Evolutionary conservation across 768 basidiomycete species (phyloP), one percentile per base, ranked within the genome.

Genomic region (Boletus edulis): DNA sequence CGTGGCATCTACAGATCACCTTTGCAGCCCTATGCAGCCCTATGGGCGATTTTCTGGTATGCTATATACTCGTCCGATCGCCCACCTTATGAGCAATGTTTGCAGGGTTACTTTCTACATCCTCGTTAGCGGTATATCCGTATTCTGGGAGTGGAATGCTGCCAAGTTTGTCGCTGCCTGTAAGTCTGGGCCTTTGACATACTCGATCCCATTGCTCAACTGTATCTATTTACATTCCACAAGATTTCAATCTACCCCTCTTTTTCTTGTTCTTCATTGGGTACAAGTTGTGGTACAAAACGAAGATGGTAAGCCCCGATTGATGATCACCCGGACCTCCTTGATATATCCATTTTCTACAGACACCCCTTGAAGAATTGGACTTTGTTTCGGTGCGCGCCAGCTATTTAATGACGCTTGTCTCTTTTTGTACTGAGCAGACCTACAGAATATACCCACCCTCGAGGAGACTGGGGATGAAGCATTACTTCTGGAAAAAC

Each of bases 11-110:
- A 90, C 71, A 69, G 78, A 60, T 84, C 81, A 59, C 58, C 63
- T 3, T 68, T 86, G 27, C 87, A 89, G 63, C 89, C 89, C 0
- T 90, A 80, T 60, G 68, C 88, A 35, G 73, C 87, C 15, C 84
- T 81, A 67, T 88, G 87, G 82, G 89, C 84, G 22, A 71, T 86
- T 45, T 78, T 81, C 68, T 87, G 87, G 83, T 82, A 78, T 69
- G 77, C 74, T 58, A 49, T 34, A 15, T 65, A 69, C 29, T 4
- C 44, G n/a, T 46, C 14, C 5, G 34, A 61, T 61, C 18, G 55
- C 55, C 14, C 18, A 20, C 34, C 20, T 10, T 12, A n/a, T 35
- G 17, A 40, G 3, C 34, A 11, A n/a, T 15, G 3, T 15, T 24
- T 18, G 24, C 47, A 65, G 64, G 65, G 32, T 63, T 13, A 46